Evolutionary conservation across 1,284 basidiomycete genomes (phyloP).

Genomic region (Naganishia sp.): DNA sequence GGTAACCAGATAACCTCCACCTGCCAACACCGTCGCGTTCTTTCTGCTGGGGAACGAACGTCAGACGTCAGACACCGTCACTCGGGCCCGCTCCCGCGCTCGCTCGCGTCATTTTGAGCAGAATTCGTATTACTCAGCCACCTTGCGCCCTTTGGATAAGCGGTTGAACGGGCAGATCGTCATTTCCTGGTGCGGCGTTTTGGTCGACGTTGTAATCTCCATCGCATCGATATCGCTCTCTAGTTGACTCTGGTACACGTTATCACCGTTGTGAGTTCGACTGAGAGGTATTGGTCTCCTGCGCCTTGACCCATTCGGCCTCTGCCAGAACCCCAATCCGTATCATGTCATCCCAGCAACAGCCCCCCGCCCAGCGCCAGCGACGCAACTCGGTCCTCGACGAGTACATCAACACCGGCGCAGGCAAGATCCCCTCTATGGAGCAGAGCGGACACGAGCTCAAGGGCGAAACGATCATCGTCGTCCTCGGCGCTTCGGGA

Average conservation of each 20-base stretch:
- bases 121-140: no score
- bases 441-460: conserved; percentile 69
- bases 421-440: conserved; percentile 76
- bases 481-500: conserved; percentile 93
- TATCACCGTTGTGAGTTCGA: conserved; percentile 1
- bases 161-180: conserved; percentile 15
- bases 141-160: conserved; percentile 12
- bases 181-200: no score
- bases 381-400: conserved; percentile 24
- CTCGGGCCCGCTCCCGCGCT: no score
- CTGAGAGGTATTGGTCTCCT: not conserved
- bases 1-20: no score
- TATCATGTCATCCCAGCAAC: conserved; percentile 6
- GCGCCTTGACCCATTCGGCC: not conserved
- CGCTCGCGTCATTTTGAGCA: conserved; percentile 15
- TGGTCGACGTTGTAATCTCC: no score
- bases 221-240: no score
- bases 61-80: not conserved
- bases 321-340: not conserved
- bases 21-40: no score
- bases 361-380: conserved; percentile 14
- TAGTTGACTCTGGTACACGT: no score
- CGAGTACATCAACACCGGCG: conserved; percentile 61
- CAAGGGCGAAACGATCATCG: conserved; percentile 81
- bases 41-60: no score